Evolutionary conservation across 2,329 filamentous ascomycete species (phyloP).

Genomic region (Claviceps sp.): DNA sequence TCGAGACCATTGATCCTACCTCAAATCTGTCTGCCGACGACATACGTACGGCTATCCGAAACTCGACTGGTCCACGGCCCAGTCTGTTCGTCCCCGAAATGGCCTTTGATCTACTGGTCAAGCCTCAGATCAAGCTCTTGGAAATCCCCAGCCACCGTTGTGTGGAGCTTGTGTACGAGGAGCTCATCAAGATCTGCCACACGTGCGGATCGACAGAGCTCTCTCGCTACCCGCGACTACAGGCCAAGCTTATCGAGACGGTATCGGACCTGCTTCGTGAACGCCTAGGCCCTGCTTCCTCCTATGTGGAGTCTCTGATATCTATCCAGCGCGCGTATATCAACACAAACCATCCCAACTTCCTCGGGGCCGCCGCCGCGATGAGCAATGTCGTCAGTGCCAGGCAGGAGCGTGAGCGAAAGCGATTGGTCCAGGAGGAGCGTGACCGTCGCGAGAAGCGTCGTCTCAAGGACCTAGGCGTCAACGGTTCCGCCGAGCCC

Average conservation of each 20-base stretch:
- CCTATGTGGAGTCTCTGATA: constrained; percentile 91
- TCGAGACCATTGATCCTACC: constrained; percentile 93
- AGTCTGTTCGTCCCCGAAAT: constrained; percentile 96
- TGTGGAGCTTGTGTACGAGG: constrained; percentile 95
- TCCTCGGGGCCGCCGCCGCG: constrained; percentile 86
- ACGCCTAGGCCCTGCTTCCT: constrained; percentile 75
- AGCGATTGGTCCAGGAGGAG: constrained; percentile 66
- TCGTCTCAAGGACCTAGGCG: constrained; percentile 68
- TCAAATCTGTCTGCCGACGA: constrained; percentile 88
- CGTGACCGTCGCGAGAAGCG: constrained; percentile 73
- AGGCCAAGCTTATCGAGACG: constrained; percentile 95
- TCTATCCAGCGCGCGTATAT: constrained; percentile 97
- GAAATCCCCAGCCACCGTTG: constrained; percentile 92
- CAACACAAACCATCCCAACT: constrained; percentile 98
- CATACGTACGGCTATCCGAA: constrained; percentile 92
- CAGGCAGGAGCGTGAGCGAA: constrained; percentile 89
- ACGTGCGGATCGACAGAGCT: constrained; percentile 94
- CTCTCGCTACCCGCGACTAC: constrained; percentile 78
- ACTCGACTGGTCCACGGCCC: constrained; percentile 89
- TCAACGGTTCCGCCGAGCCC: constrained; percentile 59
- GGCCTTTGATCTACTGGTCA: constrained; percentile 93
- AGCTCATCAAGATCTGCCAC: constrained; percentile 98
- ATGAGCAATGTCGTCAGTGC: constrained; percentile 95
- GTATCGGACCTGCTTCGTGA: constrained; percentile 92
- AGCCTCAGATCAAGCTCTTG: constrained; percentile 94